Percentiles rank a stretch among this genome's conserved stretches.
phyloP scores from a whole-genome alignment of 805 yeast genomes.

The Diddensiella santjacobensis region DNA sequence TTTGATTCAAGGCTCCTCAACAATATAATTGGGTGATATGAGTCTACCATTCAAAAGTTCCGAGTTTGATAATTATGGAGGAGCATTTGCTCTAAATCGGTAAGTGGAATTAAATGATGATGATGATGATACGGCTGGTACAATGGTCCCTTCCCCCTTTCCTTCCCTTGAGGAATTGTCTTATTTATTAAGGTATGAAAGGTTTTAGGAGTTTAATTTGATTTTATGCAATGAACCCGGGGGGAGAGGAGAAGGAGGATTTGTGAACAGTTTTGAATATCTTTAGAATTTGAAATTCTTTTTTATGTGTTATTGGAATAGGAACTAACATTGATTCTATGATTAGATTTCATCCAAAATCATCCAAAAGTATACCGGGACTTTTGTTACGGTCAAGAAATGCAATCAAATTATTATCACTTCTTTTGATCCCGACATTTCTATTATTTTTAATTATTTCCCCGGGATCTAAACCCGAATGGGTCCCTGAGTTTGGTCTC shows the following conservation, averaged over 20 bases:
- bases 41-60: constrained; percentile 25
- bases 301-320: too few relatives aligned
- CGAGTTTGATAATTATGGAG: constrained; percentile 24
- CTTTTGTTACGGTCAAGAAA: constrained; percentile 2
- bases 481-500: constrained; percentile 10
- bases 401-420: not conserved
- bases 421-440: constrained; percentile 13
- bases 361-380: constrained; percentile 10
- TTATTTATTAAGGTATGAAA: too few relatives aligned
- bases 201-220: too few relatives aligned
- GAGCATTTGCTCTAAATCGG: constrained; percentile 11
- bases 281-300: too few relatives aligned
- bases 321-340: not conserved
- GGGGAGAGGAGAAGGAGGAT: too few relatives aligned
- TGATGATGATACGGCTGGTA: not conserved
- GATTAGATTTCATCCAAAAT: constrained; percentile 8
- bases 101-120: constrained; percentile 6
- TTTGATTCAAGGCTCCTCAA: too few relatives aligned
- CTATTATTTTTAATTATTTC: constrained; percentile 10
- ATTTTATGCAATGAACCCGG: too few relatives aligned
- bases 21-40: too few relatives aligned
- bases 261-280: too few relatives aligned
- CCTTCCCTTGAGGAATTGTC: too few relatives aligned
- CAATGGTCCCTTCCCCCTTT: too few relatives aligned
- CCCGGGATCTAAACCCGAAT: constrained; percentile 8